phyloP scores from a whole-genome alignment of 495 filamentous ascomycete genomes.

The Penicillium nucicola region DNA sequence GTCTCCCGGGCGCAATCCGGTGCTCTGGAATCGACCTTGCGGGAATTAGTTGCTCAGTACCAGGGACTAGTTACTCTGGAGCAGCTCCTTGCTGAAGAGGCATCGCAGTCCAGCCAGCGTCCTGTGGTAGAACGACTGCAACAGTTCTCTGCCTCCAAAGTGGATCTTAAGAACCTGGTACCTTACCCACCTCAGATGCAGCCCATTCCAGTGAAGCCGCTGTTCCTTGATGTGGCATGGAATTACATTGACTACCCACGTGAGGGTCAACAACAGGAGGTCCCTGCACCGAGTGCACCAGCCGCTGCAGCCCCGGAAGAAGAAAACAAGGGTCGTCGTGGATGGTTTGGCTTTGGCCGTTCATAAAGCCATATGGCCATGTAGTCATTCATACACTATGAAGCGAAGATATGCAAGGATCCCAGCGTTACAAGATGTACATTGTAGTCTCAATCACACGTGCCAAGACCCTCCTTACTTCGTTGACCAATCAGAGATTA shows the following conservation, averaged over 20 bases:
- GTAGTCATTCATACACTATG: neutral
- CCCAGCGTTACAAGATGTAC: neutral
- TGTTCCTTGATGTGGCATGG: slow-evolving; percentile 96
- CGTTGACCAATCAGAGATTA: slow-evolving; percentile 5
- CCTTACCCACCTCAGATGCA: slow-evolving; percentile 80
- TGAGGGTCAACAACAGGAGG: slow-evolving; percentile 13
- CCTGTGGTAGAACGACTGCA: slow-evolving; percentile 70
- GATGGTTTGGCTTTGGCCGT: slow-evolving; percentile 90
- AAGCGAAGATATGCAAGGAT: neutral
- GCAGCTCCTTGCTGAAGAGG: slow-evolving; percentile 43
- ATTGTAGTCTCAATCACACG: slow-evolving; percentile 6
- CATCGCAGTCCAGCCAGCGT: slow-evolving; percentile 28
- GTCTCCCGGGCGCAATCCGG: slow-evolving; percentile 56
- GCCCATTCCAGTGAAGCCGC: slow-evolving; percentile 85
- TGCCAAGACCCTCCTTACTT: slow-evolving; percentile 6
- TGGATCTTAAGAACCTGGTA: slow-evolving; percentile 78
- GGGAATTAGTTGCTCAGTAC: slow-evolving; percentile 67
- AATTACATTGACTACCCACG: slow-evolving; percentile 97
- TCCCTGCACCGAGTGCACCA: neutral
- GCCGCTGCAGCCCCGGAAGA: slow-evolving; percentile 36
- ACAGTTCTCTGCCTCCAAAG: slow-evolving; percentile 63
- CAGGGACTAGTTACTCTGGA: slow-evolving; percentile 80
- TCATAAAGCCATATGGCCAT: too few relatives aligned
- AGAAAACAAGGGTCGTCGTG: slow-evolving; percentile 63
- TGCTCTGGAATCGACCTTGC: slow-evolving; percentile 57